Evolutionary conservation across 768 basidiomycete genomes (phyloP).

Genomic region (Coprinopsis strossmayeri): DNA sequence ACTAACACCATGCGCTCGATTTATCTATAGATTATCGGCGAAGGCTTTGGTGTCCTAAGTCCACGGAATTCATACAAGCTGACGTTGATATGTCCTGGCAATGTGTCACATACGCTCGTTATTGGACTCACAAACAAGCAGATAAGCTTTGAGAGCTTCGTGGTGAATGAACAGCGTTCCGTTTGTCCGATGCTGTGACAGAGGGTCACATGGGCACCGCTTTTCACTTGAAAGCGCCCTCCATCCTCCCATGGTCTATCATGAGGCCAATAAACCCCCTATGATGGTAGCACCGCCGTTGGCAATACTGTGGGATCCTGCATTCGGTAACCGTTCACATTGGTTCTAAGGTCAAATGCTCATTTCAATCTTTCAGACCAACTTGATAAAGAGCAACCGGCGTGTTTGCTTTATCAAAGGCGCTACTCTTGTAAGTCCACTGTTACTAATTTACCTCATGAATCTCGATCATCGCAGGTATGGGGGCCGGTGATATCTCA

Average conservation of each 20-base stretch:
- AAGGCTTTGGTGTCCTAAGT: not conserved
- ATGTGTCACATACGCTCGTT: not conserved
- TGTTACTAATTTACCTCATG: no score
- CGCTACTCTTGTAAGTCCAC: no score
- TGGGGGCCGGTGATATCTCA: no score
- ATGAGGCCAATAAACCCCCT: no score
- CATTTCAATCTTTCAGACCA: no score
- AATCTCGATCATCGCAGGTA: no score
- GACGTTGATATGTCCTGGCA: not conserved
- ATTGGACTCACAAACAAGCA: not conserved
- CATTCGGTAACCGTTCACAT: no score
- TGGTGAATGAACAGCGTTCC: slow-evolving; percentile 2
- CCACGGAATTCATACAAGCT: not conserved
- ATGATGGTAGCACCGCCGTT: no score
- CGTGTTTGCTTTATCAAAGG: no score
- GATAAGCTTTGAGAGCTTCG: slow-evolving; percentile 2
- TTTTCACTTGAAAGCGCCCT: not conserved
- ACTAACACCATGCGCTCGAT: slow-evolving; percentile 3
- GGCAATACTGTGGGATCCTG: no score
- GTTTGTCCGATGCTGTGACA: not conserved
- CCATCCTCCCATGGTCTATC: not conserved
- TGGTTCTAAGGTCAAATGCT: no score
- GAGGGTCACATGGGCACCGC: not conserved
- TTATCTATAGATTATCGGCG: slow-evolving; percentile 2
- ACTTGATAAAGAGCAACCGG: no score